Evolutionary conservation across 2,329 filamentous ascomycete species (phyloP).

Genomic region (Fusarium sp.): DNA sequence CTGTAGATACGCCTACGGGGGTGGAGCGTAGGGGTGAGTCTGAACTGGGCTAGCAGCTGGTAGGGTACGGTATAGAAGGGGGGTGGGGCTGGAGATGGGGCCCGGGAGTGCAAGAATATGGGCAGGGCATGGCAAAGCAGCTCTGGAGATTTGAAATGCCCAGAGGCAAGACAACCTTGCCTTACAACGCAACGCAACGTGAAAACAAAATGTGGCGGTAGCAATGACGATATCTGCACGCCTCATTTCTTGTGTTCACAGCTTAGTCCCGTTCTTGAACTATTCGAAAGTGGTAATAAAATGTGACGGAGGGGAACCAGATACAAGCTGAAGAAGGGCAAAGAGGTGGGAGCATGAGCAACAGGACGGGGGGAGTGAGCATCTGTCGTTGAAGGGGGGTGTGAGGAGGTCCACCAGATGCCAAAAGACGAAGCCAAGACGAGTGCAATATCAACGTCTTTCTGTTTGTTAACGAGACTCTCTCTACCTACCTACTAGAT

Average conservation of each 20-base stretch:
- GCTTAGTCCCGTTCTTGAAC: neutral
- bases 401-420: neutral
- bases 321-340: constrained; percentile 3
- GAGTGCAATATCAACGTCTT: constrained; percentile 2
- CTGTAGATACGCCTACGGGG: constrained; percentile 9
- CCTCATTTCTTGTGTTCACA: neutral
- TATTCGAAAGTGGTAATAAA: constrained; percentile 17
- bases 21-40: neutral
- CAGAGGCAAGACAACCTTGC: neutral
- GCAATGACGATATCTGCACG: constrained; percentile 15
- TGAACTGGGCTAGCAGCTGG: neutral
- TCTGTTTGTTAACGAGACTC: neutral
- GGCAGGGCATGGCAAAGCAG: neutral
- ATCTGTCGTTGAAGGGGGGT: constrained; percentile 9
- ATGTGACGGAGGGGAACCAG: neutral
- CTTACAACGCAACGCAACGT: neutral
- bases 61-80: neutral
- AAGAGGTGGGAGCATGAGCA: constrained; percentile 15
- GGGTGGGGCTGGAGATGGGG: neutral
- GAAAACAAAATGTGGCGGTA: constrained; percentile 9
- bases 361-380: neutral
- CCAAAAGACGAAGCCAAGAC: constrained; percentile 1
- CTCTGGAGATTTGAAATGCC: neutral
- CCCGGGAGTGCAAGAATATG: constrained; percentile 1
- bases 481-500: neutral